phyloP scores from a whole-genome alignment of 345 rosid species.

The Pistacia atlantica region DNA sequence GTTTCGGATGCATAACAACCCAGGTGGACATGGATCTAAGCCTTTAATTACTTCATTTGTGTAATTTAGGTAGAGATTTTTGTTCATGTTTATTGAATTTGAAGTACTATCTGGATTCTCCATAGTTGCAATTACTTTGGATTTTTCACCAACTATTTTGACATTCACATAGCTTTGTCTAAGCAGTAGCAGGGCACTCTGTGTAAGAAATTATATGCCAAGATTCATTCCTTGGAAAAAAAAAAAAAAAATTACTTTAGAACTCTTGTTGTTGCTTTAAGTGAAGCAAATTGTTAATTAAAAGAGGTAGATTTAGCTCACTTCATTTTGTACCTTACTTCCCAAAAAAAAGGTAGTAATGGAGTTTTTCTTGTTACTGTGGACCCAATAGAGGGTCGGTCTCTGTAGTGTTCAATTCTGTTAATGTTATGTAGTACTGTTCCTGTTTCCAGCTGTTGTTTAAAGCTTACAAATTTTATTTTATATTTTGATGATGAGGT shows the following conservation, averaged over 20 bases:
- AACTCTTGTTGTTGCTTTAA: conserved; percentile 1
- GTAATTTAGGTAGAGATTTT: conserved; percentile 13
- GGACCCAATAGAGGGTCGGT: conserved; percentile 28
- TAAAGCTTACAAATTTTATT: background rate
- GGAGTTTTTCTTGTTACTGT: background rate
- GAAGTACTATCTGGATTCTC: background rate
- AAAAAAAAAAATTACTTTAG: background rate
- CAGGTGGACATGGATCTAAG: background rate
- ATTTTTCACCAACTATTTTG: background rate
- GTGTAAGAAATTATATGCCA: background rate
- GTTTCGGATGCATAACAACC: conserved; percentile 40
- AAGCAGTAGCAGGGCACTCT: background rate
- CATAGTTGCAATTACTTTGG: background rate
- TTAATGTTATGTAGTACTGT: conserved; percentile 24
- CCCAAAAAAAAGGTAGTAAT: background rate
- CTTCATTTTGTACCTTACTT: conserved; percentile 12
- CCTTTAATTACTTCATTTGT: background rate
- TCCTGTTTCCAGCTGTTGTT: conserved; percentile 32
- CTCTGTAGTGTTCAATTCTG: conserved; percentile 31
- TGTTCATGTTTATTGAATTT: conserved; percentile 2
- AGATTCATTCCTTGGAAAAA: background rate
- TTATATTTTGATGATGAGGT: background rate
- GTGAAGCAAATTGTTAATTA: background rate
- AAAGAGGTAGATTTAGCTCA: conserved; percentile 16
- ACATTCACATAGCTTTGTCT: background rate